phyloP scores from a whole-genome alignment of 2,329 filamentous ascomycete genomes.

The Aspergillus luchuensis region DNA sequence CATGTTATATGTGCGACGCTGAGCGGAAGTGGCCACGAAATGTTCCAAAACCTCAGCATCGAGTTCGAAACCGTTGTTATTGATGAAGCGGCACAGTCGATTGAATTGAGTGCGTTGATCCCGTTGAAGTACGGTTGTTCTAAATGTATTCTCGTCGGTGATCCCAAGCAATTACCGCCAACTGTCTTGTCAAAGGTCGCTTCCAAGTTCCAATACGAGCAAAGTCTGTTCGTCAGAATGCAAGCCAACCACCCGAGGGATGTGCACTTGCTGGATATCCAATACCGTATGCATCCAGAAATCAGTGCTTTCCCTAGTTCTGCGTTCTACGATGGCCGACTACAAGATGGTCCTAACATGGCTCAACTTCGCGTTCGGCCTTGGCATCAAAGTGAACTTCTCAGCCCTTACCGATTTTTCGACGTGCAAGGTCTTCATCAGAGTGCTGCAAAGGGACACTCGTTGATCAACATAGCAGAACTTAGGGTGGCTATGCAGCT shows the following conservation, averaged over 20 bases:
- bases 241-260: constrained; percentile 86
- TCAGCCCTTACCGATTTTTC: constrained; percentile 95
- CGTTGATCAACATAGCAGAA: constrained; percentile 85
- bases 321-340: constrained; percentile 86
- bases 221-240: constrained; percentile 98
- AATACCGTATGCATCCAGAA: constrained; percentile 98
- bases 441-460: constrained; percentile 79
- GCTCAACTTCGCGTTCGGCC: constrained; percentile 70
- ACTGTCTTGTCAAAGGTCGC: constrained; percentile 95
- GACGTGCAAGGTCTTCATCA: constrained; percentile 88
- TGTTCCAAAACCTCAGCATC: constrained; percentile 91
- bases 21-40: constrained; percentile 93
- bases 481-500: constrained; percentile 82
- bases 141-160: constrained; percentile 95
- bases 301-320: constrained; percentile 89
- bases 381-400: constrained; percentile 80
- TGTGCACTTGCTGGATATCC: constrained; percentile 91
- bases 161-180: constrained; percentile 94
- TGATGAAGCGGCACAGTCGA: constrained; percentile 96
- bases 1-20: constrained; percentile 94
- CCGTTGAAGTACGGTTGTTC: constrained; percentile 96
- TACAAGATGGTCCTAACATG: constrained; percentile 87
- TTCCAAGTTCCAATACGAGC: constrained; percentile 90
- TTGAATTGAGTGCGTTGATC: constrained; percentile 93
- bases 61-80: constrained; percentile 99